Base-by-base conservation (phyloP, 441 rosid genomes). In the Pelargonium citronellum region DNA sequence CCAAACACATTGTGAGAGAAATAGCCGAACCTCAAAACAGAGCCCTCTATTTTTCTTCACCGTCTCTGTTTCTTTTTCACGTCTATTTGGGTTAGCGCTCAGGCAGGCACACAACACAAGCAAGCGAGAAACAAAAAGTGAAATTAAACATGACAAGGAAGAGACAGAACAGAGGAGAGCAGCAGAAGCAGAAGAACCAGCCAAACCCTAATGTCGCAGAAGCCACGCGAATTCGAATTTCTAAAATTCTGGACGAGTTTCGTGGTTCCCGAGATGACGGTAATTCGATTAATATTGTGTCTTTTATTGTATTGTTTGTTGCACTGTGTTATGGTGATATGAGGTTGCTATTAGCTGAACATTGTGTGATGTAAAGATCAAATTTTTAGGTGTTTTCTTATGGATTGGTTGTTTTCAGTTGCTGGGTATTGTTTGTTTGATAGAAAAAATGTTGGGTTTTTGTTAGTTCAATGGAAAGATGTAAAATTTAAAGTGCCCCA, bases 181-280 rank as follows among this genome's bases (percentile, higher is more conserved):
- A 66, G 43, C 72, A 44, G 19, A 55, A 55, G 24, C 61, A 55
- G 61, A 55, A 55, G 61, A 55, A 55, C 61, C 68, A 53, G 5
- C 69, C 69, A 55, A 74, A 63, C 69, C 79, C 74, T 74, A 73
- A 5, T 22, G 72, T 75, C 11, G 63, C 78, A 17, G 97, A 91
- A 77, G 79, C 83, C 70, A 37, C 88, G 30, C 75, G 81, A 49
- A 79, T 81, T 75, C 84, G 87, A 61, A 82, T 85, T 46, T 61
- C 82, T 55, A 70, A 82, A 34, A 17, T 77, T 20, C 90, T 89
- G 24, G 67, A 79, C 17, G 70, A 77, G 5, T 89, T 91, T 72
- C 84, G 80, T 12, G 81, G 70, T 55, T 34, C 88, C 49, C 71
- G 30, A 2, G 79, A 80, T 13, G 80, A 83, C 68, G 84, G 97